Evolutionary conservation across 129 eudicot genomes (phyloP).

Genomic region (Pulicaria dysenterica): DNA sequence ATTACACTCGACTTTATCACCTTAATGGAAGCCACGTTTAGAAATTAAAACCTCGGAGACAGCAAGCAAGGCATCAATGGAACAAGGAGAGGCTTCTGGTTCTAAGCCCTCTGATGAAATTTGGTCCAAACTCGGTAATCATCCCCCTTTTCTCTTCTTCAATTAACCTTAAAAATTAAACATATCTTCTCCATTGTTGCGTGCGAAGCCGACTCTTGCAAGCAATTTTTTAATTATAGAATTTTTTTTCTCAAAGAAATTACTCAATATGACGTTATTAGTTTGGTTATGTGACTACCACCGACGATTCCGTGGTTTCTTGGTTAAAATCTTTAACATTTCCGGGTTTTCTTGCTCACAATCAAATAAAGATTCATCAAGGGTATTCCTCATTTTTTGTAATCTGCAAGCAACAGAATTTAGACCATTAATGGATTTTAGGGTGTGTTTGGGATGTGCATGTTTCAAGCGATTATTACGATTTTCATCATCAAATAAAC

Average conservation of each 20-base stretch:
- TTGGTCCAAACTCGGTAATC: conserved; percentile 74
- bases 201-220: background rate
- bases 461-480: background rate
- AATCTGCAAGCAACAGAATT: background rate
- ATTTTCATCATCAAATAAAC: background rate
- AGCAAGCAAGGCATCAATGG: conserved; percentile 39
- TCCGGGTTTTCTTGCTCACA: conserved; percentile 23
- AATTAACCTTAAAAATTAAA: conserved; percentile 12
- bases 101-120: conserved; percentile 44
- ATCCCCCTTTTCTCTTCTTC: conserved; percentile 13
- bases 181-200: background rate
- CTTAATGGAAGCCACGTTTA: background rate
- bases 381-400: conserved; percentile 17
- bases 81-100: conserved; percentile 59
- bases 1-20: too few species aligned
- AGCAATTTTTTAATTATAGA: background rate
- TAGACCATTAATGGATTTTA: background rate
- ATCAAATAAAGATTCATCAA: background rate
- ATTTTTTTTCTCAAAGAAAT: background rate
- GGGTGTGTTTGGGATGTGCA: conserved; percentile 23
- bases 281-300: conserved; percentile 17
- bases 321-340: conserved; percentile 14
- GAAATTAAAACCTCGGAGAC: background rate
- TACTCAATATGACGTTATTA: background rate
- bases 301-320: conserved; percentile 2